Percentiles rank a stretch among this genome's conserved stretches.
Evolutionary conservation across 2,329 filamentous ascomycete genomes (phyloP).

Genomic region (Westerdykella ornata): DNA sequence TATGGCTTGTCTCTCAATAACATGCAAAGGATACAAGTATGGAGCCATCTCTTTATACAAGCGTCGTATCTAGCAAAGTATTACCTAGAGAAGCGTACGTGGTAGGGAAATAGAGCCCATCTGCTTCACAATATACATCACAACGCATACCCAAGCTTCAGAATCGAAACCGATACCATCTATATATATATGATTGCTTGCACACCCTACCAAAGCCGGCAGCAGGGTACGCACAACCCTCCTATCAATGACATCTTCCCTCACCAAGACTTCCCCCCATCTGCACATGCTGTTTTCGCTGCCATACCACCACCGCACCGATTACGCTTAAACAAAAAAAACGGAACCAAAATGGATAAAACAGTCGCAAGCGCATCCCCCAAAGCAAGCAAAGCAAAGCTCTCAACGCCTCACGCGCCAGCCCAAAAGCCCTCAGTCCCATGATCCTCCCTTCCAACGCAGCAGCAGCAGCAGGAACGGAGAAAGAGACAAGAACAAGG

Average conservation of each 20-base stretch:
- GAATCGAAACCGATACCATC: background rate
- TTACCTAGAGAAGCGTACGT: no score
- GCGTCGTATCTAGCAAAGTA: no score
- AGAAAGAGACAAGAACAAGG: slow-evolving; percentile 16
- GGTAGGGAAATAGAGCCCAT: no score
- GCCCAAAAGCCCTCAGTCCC: slow-evolving; percentile 16
- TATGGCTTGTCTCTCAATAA: no score
- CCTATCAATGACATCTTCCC: background rate
- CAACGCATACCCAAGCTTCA: background rate
- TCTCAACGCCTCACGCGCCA: slow-evolving; percentile 25
- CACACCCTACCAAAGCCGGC: background rate
- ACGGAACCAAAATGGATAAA: slow-evolving; percentile 22
- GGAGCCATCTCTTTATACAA: no score
- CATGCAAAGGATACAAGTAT: no score
- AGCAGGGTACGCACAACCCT: background rate
- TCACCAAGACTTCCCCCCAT: background rate
- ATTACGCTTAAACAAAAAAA: slow-evolving; percentile 3
- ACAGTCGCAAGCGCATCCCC: slow-evolving; percentile 11
- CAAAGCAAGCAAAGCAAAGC: slow-evolving; percentile 4
- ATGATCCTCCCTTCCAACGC: slow-evolving; percentile 7
- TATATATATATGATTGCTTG: background rate
- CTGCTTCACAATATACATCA: background rate
- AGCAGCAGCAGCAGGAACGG: slow-evolving; percentile 10
- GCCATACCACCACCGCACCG: slow-evolving; percentile 5
- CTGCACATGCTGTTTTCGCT: slow-evolving; percentile 22